Base-by-base conservation (phyloP, 306 rosid genomes). In the Lupinus albus region DNA sequence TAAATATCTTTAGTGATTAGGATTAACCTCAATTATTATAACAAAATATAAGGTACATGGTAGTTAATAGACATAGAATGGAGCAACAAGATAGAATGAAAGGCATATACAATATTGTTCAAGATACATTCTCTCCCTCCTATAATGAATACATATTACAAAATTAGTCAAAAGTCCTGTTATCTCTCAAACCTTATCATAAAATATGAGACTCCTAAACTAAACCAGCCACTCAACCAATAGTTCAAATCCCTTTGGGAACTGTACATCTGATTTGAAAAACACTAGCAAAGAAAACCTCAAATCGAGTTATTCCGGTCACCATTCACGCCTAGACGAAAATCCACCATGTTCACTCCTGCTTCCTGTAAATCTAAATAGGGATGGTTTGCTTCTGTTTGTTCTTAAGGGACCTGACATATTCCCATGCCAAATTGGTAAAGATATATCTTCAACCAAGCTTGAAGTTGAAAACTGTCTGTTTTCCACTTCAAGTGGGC, bases 341-440 rank as follows among this genome's bases (percentile, higher is more conserved):
- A 63, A 71, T 36, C 85, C 96, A 32, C 95, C 89, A n/a, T 92
- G 97, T 70, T 92, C 97, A 55, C 97, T 91, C 86, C 84, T 84
- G 73, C 97, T 92, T 44, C 96, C 96, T 1, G 89, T 49, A 64
- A 79, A 80, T 82, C 86, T 87, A 72, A 87, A 81, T 6, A 92
- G 67, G 3, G 90, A 78, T 11, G 83, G 85, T 83, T 87, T 92
- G 87, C 85, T 92, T 52, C 95, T 80, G 65, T 79, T 80, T 13
- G 95, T 89, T 87, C 88, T 89, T 58, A 92, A 70, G 12, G 97
- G 97, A 13, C 97, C 97, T 52, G 97, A 92, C 63, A 95, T 82
- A 79, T 92, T 92, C 73, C 96, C 97, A 71, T 92, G 97, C 80
- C 85, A 77, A 51, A 87, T 68, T 14, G 96, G 92, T 59, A 89